Conservation (phyloP, 2,329 filamentous ascomycete genomes). For the Colletotrichum sp. region DNA sequence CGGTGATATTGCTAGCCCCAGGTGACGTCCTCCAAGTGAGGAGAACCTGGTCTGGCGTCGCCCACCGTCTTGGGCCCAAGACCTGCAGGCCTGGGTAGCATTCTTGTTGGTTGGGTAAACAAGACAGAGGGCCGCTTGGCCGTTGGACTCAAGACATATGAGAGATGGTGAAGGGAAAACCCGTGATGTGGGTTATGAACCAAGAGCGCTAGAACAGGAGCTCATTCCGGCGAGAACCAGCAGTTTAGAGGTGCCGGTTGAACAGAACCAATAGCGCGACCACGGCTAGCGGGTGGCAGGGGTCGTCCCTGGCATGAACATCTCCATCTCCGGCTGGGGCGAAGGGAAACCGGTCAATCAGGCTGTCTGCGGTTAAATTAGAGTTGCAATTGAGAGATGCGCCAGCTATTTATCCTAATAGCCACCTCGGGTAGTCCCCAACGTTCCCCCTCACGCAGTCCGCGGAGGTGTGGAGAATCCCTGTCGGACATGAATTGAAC, state of each 20-base stretch:
- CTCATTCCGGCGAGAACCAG: conserved; percentile 2
- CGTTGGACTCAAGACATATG: background rate
- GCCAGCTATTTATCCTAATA: conserved; percentile 20
- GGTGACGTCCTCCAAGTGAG: conserved; percentile 18
- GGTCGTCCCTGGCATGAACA: background rate
- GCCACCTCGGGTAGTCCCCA: conserved; percentile 13
- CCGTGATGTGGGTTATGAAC: background rate
- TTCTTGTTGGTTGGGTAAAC: background rate
- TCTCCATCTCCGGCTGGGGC: conserved; percentile 9
- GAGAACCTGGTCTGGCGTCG: background rate
- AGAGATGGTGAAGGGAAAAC: background rate
- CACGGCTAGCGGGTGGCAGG: conserved; percentile 5
- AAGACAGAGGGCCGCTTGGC: background rate
- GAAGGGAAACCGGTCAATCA: conserved; percentile 8
- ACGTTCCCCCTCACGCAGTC: conserved; percentile 1
- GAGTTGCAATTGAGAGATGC: background rate
- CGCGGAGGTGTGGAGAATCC: conserved; percentile 16
- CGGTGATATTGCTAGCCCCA: background rate
- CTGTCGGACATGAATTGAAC: background rate
- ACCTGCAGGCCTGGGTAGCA: background rate
- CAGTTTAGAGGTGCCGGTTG: background rate
- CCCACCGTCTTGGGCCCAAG: conserved; percentile 9
- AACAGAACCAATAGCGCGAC: background rate
- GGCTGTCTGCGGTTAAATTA: conserved; percentile 21
- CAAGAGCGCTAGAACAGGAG: background rate